Conservation (phyloP, 768 basidiomycete genomes). For the Dacryopinax primogenitus region DNA sequence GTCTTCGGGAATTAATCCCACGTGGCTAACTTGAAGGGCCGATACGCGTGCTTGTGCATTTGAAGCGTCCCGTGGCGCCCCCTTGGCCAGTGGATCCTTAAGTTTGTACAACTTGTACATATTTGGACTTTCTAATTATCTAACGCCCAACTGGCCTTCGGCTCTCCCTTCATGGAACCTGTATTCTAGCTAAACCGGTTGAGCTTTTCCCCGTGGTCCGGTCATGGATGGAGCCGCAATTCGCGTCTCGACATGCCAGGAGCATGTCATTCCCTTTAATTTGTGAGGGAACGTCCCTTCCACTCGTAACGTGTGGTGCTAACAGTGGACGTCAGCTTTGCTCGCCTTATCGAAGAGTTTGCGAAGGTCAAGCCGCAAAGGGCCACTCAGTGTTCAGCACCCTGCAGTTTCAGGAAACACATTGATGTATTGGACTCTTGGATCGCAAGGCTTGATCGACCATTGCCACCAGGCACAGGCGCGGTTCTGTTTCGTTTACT, state of each 20-base stretch:
- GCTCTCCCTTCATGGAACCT: too few relatives aligned
- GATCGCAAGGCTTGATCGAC: conserved; percentile 18
- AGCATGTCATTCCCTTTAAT: background rate
- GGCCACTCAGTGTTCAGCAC: background rate
- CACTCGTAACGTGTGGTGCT: background rate
- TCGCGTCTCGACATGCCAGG: too few relatives aligned
- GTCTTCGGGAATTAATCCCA: background rate
- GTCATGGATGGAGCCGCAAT: too few relatives aligned
- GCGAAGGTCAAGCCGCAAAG: conserved; percentile 7
- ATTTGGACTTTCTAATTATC: background rate
- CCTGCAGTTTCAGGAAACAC: background rate
- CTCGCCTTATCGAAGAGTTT: conserved; percentile 14
- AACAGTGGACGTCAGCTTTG: conserved; percentile 15
- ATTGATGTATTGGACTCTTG: conserved; percentile 13
- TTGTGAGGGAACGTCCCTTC: background rate
- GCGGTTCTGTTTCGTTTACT: conserved; percentile 54
- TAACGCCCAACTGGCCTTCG: too few relatives aligned
- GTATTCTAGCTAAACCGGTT: too few relatives aligned
- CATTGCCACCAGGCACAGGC: conserved; percentile 43
- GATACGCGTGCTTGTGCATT: background rate
- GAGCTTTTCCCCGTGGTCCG: too few relatives aligned
- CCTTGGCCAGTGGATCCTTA: background rate
- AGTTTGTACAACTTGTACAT: background rate
- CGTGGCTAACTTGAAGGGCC: background rate
- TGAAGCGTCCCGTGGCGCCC: background rate